Base-by-base conservation (phyloP, 495 filamentous ascomycete species). In the Beverwykella pulmonaria region DNA sequence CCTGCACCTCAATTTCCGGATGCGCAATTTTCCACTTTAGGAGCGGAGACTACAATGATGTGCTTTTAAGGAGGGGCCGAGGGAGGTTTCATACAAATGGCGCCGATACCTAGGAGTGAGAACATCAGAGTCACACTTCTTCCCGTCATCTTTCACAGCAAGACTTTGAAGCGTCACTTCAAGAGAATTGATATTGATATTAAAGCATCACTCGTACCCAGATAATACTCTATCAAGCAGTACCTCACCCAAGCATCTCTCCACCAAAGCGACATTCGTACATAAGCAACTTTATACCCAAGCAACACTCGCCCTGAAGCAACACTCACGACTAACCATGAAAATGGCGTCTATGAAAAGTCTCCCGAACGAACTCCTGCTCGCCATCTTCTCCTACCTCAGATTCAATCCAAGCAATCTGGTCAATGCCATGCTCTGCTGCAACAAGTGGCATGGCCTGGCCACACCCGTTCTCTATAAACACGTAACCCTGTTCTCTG, bases 381-480 rank as follows among this genome's bases (percentile, higher is more conserved):
- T 66, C 30, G 47, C 59, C 17, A 54, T 66, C 29, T 66, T 66
- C 32, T 54, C 59, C 26, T 26, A 47, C 20, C 48, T 66, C 20
- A 20, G 19, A 48, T 19, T 47, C 23, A 53, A 27, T 12, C n/a
- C 47, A 1, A 7, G 32, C 25, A 27, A 25, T 20, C 26, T 66
- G 8, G 10, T 39, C 12, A 41, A 30, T 5, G n/a, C 25, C 25
- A 20, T 60, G n/a, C 44, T 26, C 12, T 32, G 23, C 29, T 59
- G 54, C 39, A 46, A 30, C 4, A 44, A 12, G 25, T 66, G 63
- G 63, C 46, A 44, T 20, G 8, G 14, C 2, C 23, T 53, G n/a
- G 32, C 30, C 23, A 14, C 22, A 27, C 17, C 54, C 8, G 29
- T 59, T 23, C 47, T 66, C 1, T 66, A 59, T 20, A 9, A 20